These are phyloP conservation scores for Fremontodendron californicum DNA, from an alignment of 345 rosid genomes.

Conservation along the genomic window DNA sequence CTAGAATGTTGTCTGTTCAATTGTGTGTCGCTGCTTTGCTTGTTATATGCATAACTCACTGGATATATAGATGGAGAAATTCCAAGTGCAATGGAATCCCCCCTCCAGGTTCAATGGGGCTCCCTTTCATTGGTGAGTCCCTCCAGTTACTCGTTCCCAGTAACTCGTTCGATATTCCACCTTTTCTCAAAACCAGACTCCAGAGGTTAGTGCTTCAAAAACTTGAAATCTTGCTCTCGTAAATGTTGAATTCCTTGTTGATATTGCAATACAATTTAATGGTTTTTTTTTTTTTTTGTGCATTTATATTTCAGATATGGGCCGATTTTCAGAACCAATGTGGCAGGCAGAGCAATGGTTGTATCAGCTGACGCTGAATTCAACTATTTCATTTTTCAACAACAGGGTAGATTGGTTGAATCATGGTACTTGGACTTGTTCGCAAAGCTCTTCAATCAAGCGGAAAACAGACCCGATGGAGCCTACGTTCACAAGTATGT, in stretches of 20 bases:
- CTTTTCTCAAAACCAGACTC: conserved; percentile 21
- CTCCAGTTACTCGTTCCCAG: conserved; percentile 17
- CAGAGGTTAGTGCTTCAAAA: conserved; percentile 4
- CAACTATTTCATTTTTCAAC: conserved; percentile 22
- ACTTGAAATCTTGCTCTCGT: not conserved
- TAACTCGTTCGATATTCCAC: conserved; percentile 21
- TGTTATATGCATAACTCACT: not conserved
- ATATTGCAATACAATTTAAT: too few relatives aligned
- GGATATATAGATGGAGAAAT: conserved; percentile 11
- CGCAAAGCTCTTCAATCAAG: conserved; percentile 19
- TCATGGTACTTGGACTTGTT: conserved; percentile 21
- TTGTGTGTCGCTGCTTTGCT: conserved; percentile 1
- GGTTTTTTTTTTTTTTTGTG: too few relatives aligned
- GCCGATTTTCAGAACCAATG: conserved; percentile 26
- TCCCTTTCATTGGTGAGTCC: conserved; percentile 29
- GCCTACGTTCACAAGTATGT: conserved; percentile 22
- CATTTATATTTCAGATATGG: conserved; percentile 25
- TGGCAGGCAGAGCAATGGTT: conserved; percentile 27
- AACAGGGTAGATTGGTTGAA: conserved; percentile 28
- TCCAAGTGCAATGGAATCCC: conserved; percentile 19
- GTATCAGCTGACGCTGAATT: conserved; percentile 31
- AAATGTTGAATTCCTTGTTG: too few relatives aligned
- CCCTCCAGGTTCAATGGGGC: conserved; percentile 29
- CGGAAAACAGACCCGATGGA: not conserved
- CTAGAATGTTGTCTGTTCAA: not conserved